These are phyloP conservation scores for Trichoderma harzianum DNA, from an alignment of 2,329 filamentous ascomycete genomes.

Conservation along the genomic window DNA sequence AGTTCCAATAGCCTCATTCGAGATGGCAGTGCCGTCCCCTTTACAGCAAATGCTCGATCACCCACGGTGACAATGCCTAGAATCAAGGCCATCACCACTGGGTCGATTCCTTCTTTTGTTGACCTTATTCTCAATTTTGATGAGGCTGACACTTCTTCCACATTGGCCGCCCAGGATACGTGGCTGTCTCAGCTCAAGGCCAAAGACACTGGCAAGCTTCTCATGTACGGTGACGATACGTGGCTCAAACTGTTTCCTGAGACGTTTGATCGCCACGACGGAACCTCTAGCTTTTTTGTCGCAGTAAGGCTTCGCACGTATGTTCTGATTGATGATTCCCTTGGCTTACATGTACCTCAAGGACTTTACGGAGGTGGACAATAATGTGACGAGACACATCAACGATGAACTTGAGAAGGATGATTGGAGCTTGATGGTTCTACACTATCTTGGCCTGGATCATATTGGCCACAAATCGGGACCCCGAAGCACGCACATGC, in stretches of 20 bases:
- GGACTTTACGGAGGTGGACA: conserved; percentile 98
- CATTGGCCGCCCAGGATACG: conserved; percentile 82
- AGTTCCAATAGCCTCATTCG: conserved; percentile 66
- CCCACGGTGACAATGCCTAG: conserved; percentile 98
- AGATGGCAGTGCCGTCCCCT: conserved; percentile 79
- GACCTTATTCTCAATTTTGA: conserved; percentile 96
- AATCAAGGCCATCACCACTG: conserved; percentile 94
- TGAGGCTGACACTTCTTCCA: conserved; percentile 88
- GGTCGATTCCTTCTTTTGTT: conserved; percentile 95
- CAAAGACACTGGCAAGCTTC: conserved; percentile 66
- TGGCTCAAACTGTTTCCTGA: conserved; percentile 95
- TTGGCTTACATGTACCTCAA: conserved; percentile 34
- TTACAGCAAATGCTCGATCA: conserved; percentile 92
- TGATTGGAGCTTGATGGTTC: conserved; percentile 90
- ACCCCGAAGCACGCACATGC: conserved; percentile 83
- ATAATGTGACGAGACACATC: conserved; percentile 92
- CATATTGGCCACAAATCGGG: conserved; percentile 98
- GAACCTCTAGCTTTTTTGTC: conserved; percentile 97
- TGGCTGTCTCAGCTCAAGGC: conserved; percentile 93
- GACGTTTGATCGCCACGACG: conserved; percentile 82
- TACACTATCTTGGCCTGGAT: conserved; percentile 94
- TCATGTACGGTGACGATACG: conserved; percentile 97
- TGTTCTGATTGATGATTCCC: neutral
- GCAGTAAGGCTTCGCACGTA: conserved; percentile 62
- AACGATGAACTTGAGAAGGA: conserved; percentile 67